These are phyloP conservation scores for Neophaeococcomyces mojaviensis DNA, from an alignment of 2,329 filamentous ascomycete species.

Conservation along the genomic window DNA sequence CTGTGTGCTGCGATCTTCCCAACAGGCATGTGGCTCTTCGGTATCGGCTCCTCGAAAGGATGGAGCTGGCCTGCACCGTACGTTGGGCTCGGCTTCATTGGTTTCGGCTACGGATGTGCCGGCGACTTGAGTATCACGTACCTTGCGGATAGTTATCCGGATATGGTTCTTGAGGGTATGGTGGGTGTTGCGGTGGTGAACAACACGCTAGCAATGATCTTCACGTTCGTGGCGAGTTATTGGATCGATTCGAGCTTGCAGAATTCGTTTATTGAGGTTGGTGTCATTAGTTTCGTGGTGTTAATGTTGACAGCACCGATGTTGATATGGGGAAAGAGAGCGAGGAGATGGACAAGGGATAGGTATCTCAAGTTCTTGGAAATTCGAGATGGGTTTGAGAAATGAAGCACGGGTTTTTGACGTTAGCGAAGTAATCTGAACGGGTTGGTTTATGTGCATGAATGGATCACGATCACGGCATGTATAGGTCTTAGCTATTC, in stretches of 20 bases:
- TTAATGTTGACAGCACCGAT: slow-evolving; percentile 47
- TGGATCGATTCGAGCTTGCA: slow-evolving; percentile 44
- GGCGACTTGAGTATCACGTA: slow-evolving; percentile 51
- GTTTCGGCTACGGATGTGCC: slow-evolving; percentile 53
- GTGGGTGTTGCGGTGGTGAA: slow-evolving; percentile 52
- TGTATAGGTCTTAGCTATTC: too few species aligned
- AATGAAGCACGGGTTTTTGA: too few species aligned
- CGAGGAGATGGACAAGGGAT: slow-evolving; percentile 41
- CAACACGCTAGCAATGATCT: slow-evolving; percentile 48
- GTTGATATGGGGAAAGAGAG: slow-evolving; percentile 47
- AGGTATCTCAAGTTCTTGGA: slow-evolving; percentile 42
- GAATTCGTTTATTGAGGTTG: slow-evolving; percentile 47
- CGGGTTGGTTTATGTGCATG: too few species aligned
- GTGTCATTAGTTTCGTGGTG: slow-evolving; percentile 44
- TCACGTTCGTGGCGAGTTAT: slow-evolving; percentile 45
- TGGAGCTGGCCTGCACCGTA: slow-evolving; percentile 50
- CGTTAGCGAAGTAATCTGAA: too few species aligned
- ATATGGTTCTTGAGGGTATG: slow-evolving; percentile 53
- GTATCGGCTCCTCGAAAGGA: slow-evolving; percentile 44
- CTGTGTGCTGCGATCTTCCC: slow-evolving; percentile 46
- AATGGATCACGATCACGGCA: too few species aligned
- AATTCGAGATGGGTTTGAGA: slow-evolving; percentile 41
- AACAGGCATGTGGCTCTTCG: slow-evolving; percentile 46
- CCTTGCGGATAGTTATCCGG: slow-evolving; percentile 49
- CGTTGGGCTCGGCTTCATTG: slow-evolving; percentile 50